Conservation (phyloP, 2,329 filamentous ascomycete genomes). For the Fusarium caatingaense region DNA sequence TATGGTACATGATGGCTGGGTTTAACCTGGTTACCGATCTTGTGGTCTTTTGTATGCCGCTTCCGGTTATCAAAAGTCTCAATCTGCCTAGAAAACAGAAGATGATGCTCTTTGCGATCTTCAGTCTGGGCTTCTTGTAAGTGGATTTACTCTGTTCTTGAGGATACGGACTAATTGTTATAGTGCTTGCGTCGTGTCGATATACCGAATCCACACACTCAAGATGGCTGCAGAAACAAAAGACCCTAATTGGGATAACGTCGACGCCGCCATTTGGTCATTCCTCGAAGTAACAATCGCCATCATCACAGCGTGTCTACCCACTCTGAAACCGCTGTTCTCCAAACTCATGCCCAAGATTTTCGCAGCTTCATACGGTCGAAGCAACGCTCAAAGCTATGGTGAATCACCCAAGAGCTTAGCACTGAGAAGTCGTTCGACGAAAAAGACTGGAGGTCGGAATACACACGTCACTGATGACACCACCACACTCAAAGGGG, state of each 20-base stretch:
- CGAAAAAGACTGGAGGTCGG: neutral
- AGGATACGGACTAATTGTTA: neutral
- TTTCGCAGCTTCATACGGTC: neutral
- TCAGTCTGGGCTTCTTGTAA: conserved; percentile 18
- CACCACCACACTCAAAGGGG: neutral
- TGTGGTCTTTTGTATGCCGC: conserved; percentile 9
- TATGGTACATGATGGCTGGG: conserved; percentile 30
- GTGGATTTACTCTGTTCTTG: accelerated
- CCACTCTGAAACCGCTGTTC: conserved; percentile 16
- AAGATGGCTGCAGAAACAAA: conserved; percentile 13
- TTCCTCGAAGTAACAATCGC: conserved; percentile 23
- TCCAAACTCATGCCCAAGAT: conserved; percentile 19
- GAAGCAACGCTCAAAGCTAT: neutral
- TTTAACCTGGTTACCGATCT: conserved; percentile 23
- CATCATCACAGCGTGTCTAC: conserved; percentile 20
- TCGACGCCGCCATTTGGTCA: conserved; percentile 24
- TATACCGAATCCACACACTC: conserved; percentile 17
- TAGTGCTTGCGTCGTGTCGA: conserved; percentile 24
- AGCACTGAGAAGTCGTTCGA: neutral
- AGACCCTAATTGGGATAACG: conserved; percentile 31
- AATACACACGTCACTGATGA: neutral
- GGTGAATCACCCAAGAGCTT: neutral
- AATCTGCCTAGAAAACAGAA: conserved; percentile 23
- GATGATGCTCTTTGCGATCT: conserved; percentile 14
- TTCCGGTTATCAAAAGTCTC: conserved; percentile 18